Conservation (phyloP, 139 green algal genomes). For the Tetraselmis striata region DNA sequence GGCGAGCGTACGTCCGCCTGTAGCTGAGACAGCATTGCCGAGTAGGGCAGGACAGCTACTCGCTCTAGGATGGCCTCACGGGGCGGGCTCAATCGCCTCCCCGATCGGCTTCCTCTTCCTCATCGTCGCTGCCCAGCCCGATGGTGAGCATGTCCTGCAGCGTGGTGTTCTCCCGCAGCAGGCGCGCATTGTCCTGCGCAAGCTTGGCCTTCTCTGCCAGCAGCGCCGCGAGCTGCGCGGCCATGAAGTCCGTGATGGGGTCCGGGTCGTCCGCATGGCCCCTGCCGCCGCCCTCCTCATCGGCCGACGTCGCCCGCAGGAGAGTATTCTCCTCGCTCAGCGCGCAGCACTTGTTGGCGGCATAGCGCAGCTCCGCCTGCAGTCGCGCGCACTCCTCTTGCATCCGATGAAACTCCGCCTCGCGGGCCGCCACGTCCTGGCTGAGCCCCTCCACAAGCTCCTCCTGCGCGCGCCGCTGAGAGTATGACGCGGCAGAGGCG, state of each 20-base stretch:
- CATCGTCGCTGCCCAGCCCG: not conserved
- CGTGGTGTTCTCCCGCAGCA: slow-evolving; percentile 41
- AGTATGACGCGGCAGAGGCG: not conserved
- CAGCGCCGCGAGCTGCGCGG: slow-evolving; percentile 40
- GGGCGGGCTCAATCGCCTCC: not conserved
- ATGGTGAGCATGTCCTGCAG: slow-evolving; percentile 25
- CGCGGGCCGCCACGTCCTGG: not conserved
- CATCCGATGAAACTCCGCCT: not conserved
- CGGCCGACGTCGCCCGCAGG: not conserved
- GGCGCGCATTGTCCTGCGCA: slow-evolving; percentile 42
- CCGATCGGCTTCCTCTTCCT: not conserved
- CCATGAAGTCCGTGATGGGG: slow-evolving; percentile 14
- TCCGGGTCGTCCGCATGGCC: not conserved
- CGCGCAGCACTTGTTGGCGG: not conserved
- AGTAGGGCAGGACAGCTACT: no score
- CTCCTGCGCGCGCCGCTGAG: not conserved
- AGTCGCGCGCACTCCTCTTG: not conserved
- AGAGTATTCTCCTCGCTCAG: not conserved
- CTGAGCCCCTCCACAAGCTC: not conserved
- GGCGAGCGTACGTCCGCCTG: no score
- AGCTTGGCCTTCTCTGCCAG: slow-evolving; percentile 42
- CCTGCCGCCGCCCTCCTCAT: not conserved
- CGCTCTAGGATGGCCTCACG: no score
- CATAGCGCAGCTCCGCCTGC: not conserved
- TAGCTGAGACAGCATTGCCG: no score